phyloP scores from a whole-genome alignment of 2,329 filamentous ascomycete genomes.

The Fusarium luffae region DNA sequence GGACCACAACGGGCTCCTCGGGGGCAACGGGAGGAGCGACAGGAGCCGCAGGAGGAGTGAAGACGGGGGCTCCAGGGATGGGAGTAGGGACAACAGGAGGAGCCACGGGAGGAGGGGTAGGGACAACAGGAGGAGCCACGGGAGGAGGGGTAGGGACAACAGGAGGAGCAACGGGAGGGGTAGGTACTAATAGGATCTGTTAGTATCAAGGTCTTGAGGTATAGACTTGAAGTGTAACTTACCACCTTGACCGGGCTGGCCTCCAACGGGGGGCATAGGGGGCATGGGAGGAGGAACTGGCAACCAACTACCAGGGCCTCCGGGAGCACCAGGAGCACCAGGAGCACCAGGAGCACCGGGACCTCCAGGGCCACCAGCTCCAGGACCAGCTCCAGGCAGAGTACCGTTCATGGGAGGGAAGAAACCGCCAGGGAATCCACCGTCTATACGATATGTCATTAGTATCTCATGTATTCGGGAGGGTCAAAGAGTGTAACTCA shows the following conservation, averaged over 20 bases:
- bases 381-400: constrained; percentile 3
- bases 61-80: constrained; percentile 3
- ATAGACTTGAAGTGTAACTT: neutral
- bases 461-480: neutral
- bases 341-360: neutral
- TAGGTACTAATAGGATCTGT: constrained; percentile 4
- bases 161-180: neutral
- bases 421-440: constrained; percentile 8
- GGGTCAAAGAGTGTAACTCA: neutral
- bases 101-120: constrained; percentile 8
- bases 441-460: constrained; percentile 16
- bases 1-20: constrained; percentile 3
- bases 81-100: constrained; percentile 7
- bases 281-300: constrained; percentile 6
- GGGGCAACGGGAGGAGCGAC: neutral
- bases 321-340: neutral
- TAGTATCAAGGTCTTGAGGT: neutral
- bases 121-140: neutral
- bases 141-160: constrained; percentile 10
- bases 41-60: constrained; percentile 5
- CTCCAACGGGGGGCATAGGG: neutral
- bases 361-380: neutral
- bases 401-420: constrained; percentile 19
- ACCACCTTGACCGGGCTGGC: constrained; percentile 5
- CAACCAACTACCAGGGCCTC: constrained; percentile 17